A percentile compares a stretch with the other conserved stretches of the same genome.
phyloP scores from a whole-genome alignment of 306 rosid species.

The Geum urbanum region DNA sequence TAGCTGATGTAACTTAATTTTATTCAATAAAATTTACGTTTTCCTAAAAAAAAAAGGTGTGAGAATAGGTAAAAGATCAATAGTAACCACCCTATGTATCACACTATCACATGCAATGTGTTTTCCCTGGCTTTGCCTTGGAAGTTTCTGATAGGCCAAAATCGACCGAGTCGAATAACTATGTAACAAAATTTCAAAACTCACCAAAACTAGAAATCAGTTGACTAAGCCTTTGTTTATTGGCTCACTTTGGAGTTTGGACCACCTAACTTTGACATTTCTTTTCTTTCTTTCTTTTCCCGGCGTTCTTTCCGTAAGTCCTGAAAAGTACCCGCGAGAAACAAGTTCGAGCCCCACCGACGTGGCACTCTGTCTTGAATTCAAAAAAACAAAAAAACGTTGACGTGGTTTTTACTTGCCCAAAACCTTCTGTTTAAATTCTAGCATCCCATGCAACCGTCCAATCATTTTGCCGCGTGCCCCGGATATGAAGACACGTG shows the following conservation, averaged over 20 bases:
- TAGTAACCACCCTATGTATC: too few relatives aligned
- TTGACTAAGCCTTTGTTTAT: slow-evolving; percentile 30
- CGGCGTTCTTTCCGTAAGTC: slow-evolving; percentile 1
- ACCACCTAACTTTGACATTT: slow-evolving; percentile 49
- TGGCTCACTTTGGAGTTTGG: background rate
- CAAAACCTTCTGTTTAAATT: background rate
- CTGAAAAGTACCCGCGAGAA: background rate
- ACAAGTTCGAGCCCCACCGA: background rate
- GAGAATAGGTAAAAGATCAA: too few relatives aligned
- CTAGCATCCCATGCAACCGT: background rate
- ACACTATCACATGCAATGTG: too few relatives aligned
- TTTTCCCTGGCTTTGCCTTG: too few relatives aligned
- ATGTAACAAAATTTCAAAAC: slow-evolving; percentile 26
- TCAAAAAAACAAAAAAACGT: too few relatives aligned
- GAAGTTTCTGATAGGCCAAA: too few relatives aligned
- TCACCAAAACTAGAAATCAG: background rate
- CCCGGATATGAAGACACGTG: background rate
- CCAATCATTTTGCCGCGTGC: background rate
- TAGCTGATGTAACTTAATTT: too few relatives aligned
- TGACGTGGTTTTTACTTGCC: background rate
- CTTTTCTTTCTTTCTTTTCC: background rate
- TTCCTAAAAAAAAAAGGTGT: too few relatives aligned
- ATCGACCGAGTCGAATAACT: too few relatives aligned
- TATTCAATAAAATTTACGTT: too few relatives aligned
- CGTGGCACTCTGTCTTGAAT: slow-evolving; percentile 1